Percentiles rank a stretch among this genome's conserved stretches.
phyloP scores from a whole-genome alignment of 2,329 filamentous ascomycete species.

The Colletotrichum eleusines region DNA sequence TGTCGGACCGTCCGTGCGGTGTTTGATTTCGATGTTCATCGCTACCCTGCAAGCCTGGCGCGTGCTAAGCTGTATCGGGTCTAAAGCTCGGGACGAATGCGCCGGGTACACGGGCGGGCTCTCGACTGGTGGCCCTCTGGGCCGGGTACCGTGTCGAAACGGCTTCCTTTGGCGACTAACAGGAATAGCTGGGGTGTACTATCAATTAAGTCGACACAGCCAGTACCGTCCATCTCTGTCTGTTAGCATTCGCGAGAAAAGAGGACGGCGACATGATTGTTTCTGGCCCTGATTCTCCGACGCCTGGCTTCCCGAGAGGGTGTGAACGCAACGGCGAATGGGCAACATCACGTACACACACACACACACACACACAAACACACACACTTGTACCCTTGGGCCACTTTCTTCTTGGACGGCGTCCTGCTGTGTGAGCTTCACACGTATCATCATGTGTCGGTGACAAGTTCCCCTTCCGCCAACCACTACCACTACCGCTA shows the following conservation, averaged over 20 bases:
- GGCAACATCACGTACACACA: background rate
- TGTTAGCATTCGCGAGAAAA: background rate
- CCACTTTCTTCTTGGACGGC: conserved; percentile 1
- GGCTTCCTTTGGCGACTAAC: no score
- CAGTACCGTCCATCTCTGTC: background rate
- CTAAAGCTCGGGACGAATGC: conserved; percentile 31
- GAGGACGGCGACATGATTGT: background rate
- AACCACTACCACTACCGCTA: background rate
- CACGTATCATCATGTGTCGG: conserved; percentile 5
- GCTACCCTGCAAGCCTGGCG: conserved; percentile 34
- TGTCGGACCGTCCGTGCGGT: conserved; percentile 31
- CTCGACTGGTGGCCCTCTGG: conserved; percentile 5
- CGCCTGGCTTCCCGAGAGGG: background rate
- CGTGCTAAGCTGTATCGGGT: conserved; percentile 34
- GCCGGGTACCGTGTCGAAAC: conserved; percentile 18
- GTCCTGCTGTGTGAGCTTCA: background rate
- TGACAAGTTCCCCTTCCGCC: conserved; percentile 1
- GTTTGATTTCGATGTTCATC: conserved; percentile 41
- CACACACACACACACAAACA: conserved; percentile 1
- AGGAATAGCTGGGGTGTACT: background rate
- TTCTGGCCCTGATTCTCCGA: background rate
- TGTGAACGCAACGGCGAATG: conserved; percentile 22
- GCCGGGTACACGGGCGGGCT: conserved; percentile 37
- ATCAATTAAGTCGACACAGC: background rate
- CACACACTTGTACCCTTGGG: background rate